phyloP scores from a whole-genome alignment of 2,329 filamentous ascomycete species.

The Xylogone sp. region DNA sequence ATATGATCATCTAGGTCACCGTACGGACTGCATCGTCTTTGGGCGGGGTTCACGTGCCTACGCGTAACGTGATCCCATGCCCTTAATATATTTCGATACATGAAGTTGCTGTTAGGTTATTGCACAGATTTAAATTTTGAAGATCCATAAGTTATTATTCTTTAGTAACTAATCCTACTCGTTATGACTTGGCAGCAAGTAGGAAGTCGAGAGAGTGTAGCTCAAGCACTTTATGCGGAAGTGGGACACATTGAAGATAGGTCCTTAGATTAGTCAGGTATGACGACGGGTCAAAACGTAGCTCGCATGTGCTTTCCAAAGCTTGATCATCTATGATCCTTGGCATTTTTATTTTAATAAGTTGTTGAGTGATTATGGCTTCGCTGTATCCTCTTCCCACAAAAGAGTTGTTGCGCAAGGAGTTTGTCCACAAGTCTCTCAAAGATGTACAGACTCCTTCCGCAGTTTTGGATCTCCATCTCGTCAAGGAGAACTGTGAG shows the following conservation, averaged over 20 bases:
- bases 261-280: not conserved
- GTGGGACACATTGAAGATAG: not conserved
- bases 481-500: conserved; percentile 63
- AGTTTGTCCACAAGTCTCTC: conserved; percentile 58
- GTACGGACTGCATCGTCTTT: not conserved
- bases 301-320: not conserved
- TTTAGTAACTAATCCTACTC: not conserved
- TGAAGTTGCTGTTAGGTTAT: no score
- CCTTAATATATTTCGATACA: no score
- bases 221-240: conserved; percentile 9
- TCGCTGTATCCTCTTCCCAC: conserved; percentile 21
- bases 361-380: conserved; percentile 14
- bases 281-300: not conserved
- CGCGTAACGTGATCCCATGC: not conserved
- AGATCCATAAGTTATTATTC: not conserved
- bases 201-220: not conserved
- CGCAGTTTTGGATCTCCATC: conserved; percentile 63
- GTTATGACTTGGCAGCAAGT: not conserved
- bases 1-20: not conserved
- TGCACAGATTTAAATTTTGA: no score
- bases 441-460: conserved; percentile 61
- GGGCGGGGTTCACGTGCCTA: not conserved
- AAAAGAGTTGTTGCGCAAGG: conserved; percentile 33
- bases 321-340: not conserved
- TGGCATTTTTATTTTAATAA: not conserved